Evolutionary conservation across 805 yeast genomes (phyloP).

Genomic region (Tetrapisispora fleetii): DNA sequence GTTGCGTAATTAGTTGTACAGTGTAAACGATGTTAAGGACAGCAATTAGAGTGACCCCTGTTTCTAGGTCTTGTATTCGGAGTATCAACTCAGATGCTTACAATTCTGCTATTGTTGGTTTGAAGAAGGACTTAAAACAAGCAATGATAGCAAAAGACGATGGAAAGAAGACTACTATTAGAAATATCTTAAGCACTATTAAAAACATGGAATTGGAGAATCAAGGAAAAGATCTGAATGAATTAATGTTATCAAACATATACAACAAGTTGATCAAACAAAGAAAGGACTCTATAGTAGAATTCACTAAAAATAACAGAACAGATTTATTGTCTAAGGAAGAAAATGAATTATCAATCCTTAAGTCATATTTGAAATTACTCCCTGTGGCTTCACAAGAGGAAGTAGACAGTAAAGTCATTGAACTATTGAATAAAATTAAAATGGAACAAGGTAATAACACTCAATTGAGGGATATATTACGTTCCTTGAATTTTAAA

Average conservation of each 20-base stretch:
- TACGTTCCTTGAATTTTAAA: conserved; percentile 28
- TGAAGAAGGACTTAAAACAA: conserved; percentile 37
- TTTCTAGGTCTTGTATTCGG: conserved; percentile 12
- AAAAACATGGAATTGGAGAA: conserved; percentile 37
- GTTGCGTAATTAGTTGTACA: no score
- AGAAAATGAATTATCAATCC: conserved; percentile 34
- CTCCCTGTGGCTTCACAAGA: conserved; percentile 43
- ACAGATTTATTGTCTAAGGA: conserved; percentile 48
- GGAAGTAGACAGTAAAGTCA: conserved; percentile 32
- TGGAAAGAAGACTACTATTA: conserved; percentile 35
- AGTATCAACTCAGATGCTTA: conserved; percentile 31
- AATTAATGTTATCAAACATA: conserved; percentile 29
- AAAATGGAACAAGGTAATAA: conserved; percentile 14
- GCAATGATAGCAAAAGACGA: conserved; percentile 41
- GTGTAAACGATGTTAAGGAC: conserved; percentile 5
- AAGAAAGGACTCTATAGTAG: conserved; percentile 40
- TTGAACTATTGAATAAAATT: conserved; percentile 16
- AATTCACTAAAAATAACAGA: conserved; percentile 38
- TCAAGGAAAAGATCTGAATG: conserved; percentile 28
- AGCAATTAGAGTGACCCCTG: not conserved
- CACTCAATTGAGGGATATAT: conserved; percentile 26
- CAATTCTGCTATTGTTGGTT: conserved; percentile 22
- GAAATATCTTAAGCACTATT: conserved; percentile 33
- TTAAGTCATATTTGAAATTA: conserved; percentile 31
- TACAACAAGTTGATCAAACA: conserved; percentile 39